Percentiles rank a stretch among this genome's conserved stretches.
Evolutionary conservation across 176 grass and related monocot genomes (phyloP).

Genomic region (Oryza rufipogon): DNA sequence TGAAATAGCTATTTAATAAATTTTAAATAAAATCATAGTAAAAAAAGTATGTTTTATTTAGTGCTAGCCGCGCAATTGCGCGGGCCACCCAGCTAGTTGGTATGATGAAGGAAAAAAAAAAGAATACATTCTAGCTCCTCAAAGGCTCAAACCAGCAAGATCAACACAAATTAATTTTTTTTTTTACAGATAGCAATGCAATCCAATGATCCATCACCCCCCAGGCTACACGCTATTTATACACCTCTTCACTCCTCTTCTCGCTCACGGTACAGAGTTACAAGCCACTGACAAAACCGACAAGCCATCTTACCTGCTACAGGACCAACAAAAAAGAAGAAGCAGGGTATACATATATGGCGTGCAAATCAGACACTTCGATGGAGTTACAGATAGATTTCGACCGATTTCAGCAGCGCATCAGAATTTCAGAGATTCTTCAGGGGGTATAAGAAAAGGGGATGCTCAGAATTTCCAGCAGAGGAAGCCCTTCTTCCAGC

Average conservation of each 20-base stretch:
- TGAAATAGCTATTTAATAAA: too few species aligned
- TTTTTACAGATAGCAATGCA: conserved; percentile 11
- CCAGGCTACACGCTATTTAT: conserved; percentile 46
- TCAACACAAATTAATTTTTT: background rate
- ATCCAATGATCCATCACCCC: background rate
- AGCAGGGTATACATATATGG: conserved; percentile 29
- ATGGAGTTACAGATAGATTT: background rate
- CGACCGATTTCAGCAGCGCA: background rate
- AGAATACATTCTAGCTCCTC: background rate
- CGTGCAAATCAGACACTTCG: background rate
- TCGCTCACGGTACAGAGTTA: conserved; percentile 25
- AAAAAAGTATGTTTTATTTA: too few species aligned
- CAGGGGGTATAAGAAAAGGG: too few species aligned
- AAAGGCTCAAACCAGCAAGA: background rate
- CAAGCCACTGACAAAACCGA: conserved; percentile 23
- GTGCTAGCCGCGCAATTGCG: too few species aligned
- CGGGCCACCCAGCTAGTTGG: too few species aligned
- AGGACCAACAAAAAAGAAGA: conserved; percentile 32
- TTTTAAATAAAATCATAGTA: too few species aligned
- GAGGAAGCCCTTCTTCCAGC: conserved; percentile 63
- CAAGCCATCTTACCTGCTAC: conserved; percentile 41
- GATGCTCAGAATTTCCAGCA: conserved; percentile 74
- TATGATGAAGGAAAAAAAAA: background rate
- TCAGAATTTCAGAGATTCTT: background rate
- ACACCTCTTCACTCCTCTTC: conserved; percentile 8